Conservation (phyloP, 306 rosid species). For the Ziziphus jujuba region DNA sequence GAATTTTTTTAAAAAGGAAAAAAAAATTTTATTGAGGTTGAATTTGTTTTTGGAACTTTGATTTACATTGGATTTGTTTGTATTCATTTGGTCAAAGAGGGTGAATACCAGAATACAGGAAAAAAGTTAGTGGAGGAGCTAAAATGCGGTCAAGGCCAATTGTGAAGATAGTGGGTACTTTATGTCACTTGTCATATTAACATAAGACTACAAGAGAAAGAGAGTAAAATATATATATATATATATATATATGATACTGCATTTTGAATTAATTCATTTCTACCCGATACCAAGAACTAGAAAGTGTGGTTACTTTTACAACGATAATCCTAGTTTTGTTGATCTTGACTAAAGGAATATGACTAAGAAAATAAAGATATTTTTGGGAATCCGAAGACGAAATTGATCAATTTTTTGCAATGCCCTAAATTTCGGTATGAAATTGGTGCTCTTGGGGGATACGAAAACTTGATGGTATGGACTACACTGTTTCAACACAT, state of each 20-base stretch:
- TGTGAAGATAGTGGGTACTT: conserved; percentile 6
- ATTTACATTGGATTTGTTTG: neutral
- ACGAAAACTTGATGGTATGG: too few relatives aligned
- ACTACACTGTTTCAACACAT: too few relatives aligned
- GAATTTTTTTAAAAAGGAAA: too few relatives aligned
- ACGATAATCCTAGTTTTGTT: neutral
- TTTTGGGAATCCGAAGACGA: neutral
- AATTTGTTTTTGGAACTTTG: neutral
- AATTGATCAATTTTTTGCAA: neutral
- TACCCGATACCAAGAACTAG: too few relatives aligned
- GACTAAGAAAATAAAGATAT: neutral
- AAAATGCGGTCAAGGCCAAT: neutral
- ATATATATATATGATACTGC: too few relatives aligned
- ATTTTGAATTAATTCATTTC: neutral
- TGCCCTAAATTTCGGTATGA: neutral
- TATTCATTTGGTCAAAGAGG: neutral
- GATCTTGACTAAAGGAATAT: neutral
- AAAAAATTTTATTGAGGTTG: too few relatives aligned
- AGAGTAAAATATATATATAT: too few relatives aligned
- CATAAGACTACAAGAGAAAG: too few relatives aligned
- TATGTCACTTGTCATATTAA: conserved; percentile 6
- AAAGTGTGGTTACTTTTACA: too few relatives aligned
- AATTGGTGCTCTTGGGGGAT: neutral
- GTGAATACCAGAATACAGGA: neutral
- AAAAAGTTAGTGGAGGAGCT: neutral